Evolutionary conservation across 371 early-diverging fungal species (phyloP).

Genomic region (Nematocida sp.): DNA sequence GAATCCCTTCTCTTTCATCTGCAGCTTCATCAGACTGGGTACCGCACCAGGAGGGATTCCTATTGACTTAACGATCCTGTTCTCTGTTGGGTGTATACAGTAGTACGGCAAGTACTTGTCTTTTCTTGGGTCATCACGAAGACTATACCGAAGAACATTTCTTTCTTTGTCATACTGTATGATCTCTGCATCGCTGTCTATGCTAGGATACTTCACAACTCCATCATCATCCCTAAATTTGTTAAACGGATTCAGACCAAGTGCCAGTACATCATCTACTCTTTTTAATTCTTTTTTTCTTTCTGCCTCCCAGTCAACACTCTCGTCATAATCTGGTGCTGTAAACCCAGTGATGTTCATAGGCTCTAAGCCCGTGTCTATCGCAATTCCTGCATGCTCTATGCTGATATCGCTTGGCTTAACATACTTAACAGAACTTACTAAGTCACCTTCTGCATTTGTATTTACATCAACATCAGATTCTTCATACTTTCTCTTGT

Average conservation of each 20-base stretch:
- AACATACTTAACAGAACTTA: not conserved
- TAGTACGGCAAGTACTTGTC: not conserved
- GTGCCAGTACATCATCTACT: not conserved
- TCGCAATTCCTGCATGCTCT: not conserved
- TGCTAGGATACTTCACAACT: not conserved
- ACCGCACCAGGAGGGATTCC: constrained; percentile 11
- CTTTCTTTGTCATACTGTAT: not conserved
- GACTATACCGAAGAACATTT: not conserved
- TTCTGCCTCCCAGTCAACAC: not conserved
- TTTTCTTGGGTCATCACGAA: not conserved
- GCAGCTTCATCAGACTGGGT: not conserved
- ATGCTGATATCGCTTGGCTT: not conserved
- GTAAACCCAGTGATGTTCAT: not conserved
- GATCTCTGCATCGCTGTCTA: not conserved
- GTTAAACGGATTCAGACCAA: not conserved
- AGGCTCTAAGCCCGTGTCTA: not conserved
- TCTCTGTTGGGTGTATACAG: not conserved
- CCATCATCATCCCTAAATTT: not conserved
- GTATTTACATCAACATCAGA: not conserved
- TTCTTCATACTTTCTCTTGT: not conserved
- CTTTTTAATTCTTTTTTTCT: not conserved
- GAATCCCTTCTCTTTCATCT: constrained; percentile 20
- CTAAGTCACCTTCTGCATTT: not conserved
- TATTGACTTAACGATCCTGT: not conserved
- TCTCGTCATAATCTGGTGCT: not conserved